Percentiles rank a stretch among this genome's conserved stretches.
These are phyloP conservation scores for Daldinia eschscholtzii DNA, from an alignment of 2,329 filamentous ascomycete species.

Conservation along the genomic window DNA sequence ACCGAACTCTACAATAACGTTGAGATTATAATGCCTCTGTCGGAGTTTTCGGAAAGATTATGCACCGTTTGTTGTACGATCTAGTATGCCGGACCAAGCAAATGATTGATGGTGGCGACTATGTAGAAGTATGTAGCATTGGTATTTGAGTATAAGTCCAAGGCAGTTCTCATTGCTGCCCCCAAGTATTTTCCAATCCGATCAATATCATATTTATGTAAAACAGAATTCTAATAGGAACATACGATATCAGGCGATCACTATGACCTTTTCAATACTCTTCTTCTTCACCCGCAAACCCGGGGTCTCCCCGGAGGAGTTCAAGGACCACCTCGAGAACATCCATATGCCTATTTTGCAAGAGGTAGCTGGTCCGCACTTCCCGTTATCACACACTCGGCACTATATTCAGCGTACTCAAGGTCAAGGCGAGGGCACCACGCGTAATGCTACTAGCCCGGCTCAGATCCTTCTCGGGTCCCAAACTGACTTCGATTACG, in stretches of 20 bases:
- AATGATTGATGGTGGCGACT: neutral
- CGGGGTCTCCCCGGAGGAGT: slow-evolving; percentile 42
- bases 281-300: slow-evolving; percentile 41
- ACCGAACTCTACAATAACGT: neutral
- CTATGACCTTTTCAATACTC: slow-evolving; percentile 37
- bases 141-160: neutral
- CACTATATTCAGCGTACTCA: slow-evolving; percentile 41
- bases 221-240: neutral
- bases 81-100: neutral
- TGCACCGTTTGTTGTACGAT: neutral
- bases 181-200: neutral
- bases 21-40: neutral
- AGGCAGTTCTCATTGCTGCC: neutral
- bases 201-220: neutral
- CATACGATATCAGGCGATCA: slow-evolving; percentile 9
- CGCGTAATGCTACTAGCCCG: slow-evolving; percentile 32
- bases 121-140: too few relatives aligned
- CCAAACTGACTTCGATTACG: slow-evolving; percentile 46
- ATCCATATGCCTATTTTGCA: slow-evolving; percentile 39
- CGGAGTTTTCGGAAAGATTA: neutral
- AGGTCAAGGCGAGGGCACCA: slow-evolving; percentile 29
- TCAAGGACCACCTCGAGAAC: slow-evolving; percentile 41
- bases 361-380: slow-evolving; percentile 35
- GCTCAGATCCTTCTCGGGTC: slow-evolving; percentile 42
- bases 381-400: slow-evolving; percentile 44